Evolutionary conservation across 1,284 basidiomycete species (phyloP), one percentile per base, ranked within the genome.

Genomic region (Pseudozyma sp.): DNA sequence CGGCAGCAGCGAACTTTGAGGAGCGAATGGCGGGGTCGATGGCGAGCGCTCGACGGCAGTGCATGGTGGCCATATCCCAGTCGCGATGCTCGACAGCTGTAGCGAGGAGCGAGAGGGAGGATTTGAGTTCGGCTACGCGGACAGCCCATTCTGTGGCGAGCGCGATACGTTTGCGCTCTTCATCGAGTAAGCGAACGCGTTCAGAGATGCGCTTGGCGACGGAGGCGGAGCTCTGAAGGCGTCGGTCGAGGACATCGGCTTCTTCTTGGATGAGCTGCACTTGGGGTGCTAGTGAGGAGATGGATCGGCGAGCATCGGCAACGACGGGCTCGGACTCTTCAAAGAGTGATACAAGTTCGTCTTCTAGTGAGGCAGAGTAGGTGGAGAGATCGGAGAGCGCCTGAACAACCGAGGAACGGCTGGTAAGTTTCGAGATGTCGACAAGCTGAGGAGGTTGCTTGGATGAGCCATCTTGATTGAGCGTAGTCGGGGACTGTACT

Each of bases 31-130:
- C 90, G 5, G 87, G 82, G 4, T 94, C 91, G 31, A 97, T 87
- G 0, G 91, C 88, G 91, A 95, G 95, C 1, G 95, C 96, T 36
- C 93, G 88, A 18, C 92, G 90, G 85, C 95, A 97, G 81, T 95
- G 92, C 70, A 93, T 88, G 0, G 94, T 92, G 1, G 96, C 96
- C 14, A 92, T 90, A 84, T 98, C 96, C 95, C 96, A 99, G 83
- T 99, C 97, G 73, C 91, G 89, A 61, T 88, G 88, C 42, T 93
- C 92, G 42, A 98, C 95, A 6, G 93, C 89, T 0, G 88, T 85
- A 66, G 92, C 90, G 9, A 97, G 88, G 16, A 90, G 90, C 35
- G 89, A 87, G 25, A 99, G 87, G 0, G 95, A 94, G 68, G 92
- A 93, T 89, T 95, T 97, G 77, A 97, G 89, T 73, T 96, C 94